A percentile compares a stretch with the other conserved stretches of the same genome.
Conservation (phyloP, 83 land plant genomes). For the Larix sibirica region DNA sequence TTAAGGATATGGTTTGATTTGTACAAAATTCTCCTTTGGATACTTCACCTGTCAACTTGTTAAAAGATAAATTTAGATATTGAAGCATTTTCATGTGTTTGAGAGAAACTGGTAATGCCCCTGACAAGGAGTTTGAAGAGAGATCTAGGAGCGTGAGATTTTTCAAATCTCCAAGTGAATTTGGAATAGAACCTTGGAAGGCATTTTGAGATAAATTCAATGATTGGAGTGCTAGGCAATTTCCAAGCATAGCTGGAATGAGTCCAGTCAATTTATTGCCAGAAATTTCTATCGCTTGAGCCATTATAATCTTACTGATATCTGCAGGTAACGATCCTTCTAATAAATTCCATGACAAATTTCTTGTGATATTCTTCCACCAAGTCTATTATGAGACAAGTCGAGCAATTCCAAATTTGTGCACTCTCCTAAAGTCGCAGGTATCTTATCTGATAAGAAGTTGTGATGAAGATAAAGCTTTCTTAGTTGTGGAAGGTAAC, state of each 20-base stretch:
- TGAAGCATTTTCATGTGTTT: slow-evolving; percentile 35
- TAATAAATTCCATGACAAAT: slow-evolving; percentile 31
- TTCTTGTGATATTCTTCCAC: slow-evolving; percentile 41
- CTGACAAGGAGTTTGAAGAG: slow-evolving; percentile 33
- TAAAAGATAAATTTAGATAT: slow-evolving; percentile 31
- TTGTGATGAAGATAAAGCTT: slow-evolving; percentile 31
- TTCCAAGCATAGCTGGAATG: slow-evolving; percentile 16
- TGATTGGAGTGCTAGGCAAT: slow-evolving; percentile 39
- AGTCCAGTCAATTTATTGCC: slow-evolving; percentile 5
- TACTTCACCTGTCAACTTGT: slow-evolving; percentile 47
- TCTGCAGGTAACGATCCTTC: slow-evolving; percentile 45
- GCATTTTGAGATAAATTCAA: slow-evolving; percentile 25
- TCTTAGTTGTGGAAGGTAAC: slow-evolving; percentile 14
- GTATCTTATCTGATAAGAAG: slow-evolving; percentile 34
- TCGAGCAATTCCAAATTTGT: slow-evolving; percentile 33
- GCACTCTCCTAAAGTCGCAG: slow-evolving; percentile 28
- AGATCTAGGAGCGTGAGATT: slow-evolving; percentile 33
- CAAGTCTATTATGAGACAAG: slow-evolving; percentile 46
- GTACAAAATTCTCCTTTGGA: slow-evolving; percentile 16
- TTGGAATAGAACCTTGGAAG: slow-evolving; percentile 43
- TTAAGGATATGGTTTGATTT: not conserved
- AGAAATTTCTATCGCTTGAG: slow-evolving; percentile 6
- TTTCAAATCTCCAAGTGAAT: slow-evolving; percentile 25
- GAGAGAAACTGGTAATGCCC: slow-evolving; percentile 43
- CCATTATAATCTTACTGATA: not conserved